Percentiles rank a stretch among this genome's conserved stretches.
Evolutionary conservation across 108 stramenopile species (phyloP).

Genomic region (Pseudonitzschia delicatissima): DNA sequence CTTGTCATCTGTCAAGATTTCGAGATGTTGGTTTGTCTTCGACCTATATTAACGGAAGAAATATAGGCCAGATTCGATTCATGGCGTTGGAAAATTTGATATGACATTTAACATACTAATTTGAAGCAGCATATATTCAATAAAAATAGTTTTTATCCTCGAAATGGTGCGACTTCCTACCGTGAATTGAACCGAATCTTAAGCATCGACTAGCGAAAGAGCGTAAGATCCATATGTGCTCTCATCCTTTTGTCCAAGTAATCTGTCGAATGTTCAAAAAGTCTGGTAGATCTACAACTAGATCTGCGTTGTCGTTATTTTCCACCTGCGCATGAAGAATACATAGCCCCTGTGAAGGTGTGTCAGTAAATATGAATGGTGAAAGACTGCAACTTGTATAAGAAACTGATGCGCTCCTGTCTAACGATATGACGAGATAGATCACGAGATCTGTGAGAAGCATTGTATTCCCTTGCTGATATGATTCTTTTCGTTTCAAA

Average conservation of each 20-base stretch:
- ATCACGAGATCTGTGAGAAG: conserved; percentile 61
- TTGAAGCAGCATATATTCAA: no score
- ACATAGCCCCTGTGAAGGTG: conserved; percentile 55
- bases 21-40: no score
- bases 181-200: no score
- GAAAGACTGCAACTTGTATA: conserved; percentile 75
- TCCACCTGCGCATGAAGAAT: conserved; percentile 82
- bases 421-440: conserved; percentile 60
- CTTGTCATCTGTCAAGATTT: no score
- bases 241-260: conserved; percentile 30
- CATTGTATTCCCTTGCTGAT: conserved; percentile 61
- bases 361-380: conserved; percentile 66
- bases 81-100: no score
- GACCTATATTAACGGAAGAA: no score
- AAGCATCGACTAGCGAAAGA: conserved; percentile 26
- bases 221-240: conserved; percentile 29
- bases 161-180: no score
- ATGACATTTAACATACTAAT: no score
- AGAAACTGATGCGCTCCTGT: conserved; percentile 74
- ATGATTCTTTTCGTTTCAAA: conserved; percentile 84
- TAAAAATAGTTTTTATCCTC: no score
- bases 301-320: conserved; percentile 26
- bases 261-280: conserved; percentile 66
- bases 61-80: no score
- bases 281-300: conserved; percentile 55